These are phyloP conservation scores for Candida caryicola DNA, from an alignment of 805 yeast species.

Conservation along the genomic window DNA sequence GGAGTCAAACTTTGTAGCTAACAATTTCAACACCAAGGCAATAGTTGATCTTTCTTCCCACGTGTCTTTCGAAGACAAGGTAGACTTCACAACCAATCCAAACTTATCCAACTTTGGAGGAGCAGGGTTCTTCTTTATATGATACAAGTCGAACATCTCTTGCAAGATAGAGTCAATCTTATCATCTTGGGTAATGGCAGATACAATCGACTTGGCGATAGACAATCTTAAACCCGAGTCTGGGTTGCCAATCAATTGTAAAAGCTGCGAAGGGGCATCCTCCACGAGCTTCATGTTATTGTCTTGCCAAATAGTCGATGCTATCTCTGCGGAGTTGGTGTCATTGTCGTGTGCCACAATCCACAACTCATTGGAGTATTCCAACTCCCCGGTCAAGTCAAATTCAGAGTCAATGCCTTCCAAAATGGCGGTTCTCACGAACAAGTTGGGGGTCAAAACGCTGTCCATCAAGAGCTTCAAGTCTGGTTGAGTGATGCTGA, in stretches of 20 bases:
- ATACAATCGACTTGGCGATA: conserved; percentile 65
- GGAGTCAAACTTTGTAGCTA: conserved; percentile 47
- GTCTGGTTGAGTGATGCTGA: conserved; percentile 56
- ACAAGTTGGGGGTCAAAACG: conserved; percentile 57
- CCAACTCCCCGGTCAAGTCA: conserved; percentile 48
- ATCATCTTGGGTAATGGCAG: conserved; percentile 39
- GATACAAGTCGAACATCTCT: conserved; percentile 54
- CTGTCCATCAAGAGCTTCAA: conserved; percentile 54
- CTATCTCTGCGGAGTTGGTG: conserved; percentile 56
- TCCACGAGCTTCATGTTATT: conserved; percentile 51
- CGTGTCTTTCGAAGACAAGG: conserved; percentile 61
- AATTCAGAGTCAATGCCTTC: conserved; percentile 87
- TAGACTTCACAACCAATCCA: conserved; percentile 69
- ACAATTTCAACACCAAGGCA: conserved; percentile 61
- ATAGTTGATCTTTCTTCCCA: conserved; percentile 87
- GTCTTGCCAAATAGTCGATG: conserved; percentile 84
- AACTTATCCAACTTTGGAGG: conserved; percentile 74
- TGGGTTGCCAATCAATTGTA: conserved; percentile 47
- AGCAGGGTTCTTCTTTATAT: conserved; percentile 64
- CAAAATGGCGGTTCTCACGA: conserved; percentile 75
- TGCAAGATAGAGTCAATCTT: conserved; percentile 34
- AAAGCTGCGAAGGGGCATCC: conserved; percentile 46
- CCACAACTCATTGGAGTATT: conserved; percentile 68
- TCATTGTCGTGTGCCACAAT: conserved; percentile 76
- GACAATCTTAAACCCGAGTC: conserved; percentile 73